Conservation (phyloP, 169 alveolate genomes). For the Plasmodium relictum region DNA sequence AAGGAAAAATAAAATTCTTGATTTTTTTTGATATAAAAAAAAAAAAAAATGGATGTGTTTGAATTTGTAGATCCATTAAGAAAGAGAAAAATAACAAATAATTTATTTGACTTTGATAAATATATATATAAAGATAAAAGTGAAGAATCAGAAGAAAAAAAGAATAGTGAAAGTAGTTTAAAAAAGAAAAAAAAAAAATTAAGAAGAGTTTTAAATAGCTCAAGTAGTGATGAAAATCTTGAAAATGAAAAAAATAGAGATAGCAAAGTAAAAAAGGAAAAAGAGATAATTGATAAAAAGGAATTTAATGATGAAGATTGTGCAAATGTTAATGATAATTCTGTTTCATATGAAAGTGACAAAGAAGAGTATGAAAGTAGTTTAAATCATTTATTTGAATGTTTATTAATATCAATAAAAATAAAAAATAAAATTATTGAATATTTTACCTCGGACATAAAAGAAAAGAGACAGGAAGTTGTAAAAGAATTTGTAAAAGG, state of each 20-base stretch:
- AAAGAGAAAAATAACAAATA: slow-evolving; percentile 53
- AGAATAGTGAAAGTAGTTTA: slow-evolving; percentile 4
- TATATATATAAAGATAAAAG: slow-evolving; percentile 56
- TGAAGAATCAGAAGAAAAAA: slow-evolving; percentile 42
- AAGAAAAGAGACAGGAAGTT: slow-evolving; percentile 43
- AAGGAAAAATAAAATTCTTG: no score
- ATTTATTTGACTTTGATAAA: slow-evolving; percentile 49
- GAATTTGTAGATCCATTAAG: slow-evolving; percentile 70
- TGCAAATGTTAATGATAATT: not conserved
- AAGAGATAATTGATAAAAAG: not conserved
- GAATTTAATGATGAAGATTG: slow-evolving; percentile 8
- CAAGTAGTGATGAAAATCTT: slow-evolving; percentile 38
- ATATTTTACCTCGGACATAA: slow-evolving; percentile 24
- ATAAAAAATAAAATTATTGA: slow-evolving; percentile 60
- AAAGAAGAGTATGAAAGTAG: slow-evolving; percentile 40
- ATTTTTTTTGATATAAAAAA: not conserved
- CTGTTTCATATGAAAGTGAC: not conserved
- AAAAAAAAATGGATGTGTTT: slow-evolving; percentile 47
- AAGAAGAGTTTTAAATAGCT: slow-evolving; percentile 52
- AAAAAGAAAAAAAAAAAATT: slow-evolving; percentile 67
- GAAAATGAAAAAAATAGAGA: slow-evolving; percentile 15
- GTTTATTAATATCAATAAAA: slow-evolving; percentile 30
- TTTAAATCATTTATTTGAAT: slow-evolving; percentile 35
- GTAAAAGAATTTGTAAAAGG: slow-evolving; percentile 73
- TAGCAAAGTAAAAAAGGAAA: not conserved